Evolutionary conservation across 306 rosid genomes (phyloP).

Genomic region (Glycyrrhiza uralensis): DNA sequence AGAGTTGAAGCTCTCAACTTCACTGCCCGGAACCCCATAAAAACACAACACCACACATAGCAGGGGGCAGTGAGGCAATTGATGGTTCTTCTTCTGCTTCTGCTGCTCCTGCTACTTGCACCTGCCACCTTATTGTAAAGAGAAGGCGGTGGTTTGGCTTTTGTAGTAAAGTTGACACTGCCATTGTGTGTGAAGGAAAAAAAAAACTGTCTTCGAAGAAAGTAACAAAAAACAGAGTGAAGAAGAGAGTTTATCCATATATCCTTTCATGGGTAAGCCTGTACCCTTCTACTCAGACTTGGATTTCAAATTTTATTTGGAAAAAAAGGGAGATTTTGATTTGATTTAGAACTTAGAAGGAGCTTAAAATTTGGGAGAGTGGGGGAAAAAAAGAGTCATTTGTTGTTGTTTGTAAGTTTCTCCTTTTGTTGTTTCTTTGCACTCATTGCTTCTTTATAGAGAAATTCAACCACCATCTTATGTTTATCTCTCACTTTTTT

Average conservation of each 20-base stretch:
- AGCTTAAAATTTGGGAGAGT: not conserved
- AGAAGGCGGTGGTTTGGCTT: constrained; percentile 62
- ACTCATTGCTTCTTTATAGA: constrained; percentile 36
- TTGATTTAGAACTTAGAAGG: not conserved
- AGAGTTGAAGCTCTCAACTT: constrained; percentile 20
- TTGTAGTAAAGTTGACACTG: constrained; percentile 53
- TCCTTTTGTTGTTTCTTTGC: constrained; percentile 35
- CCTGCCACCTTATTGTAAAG: constrained; percentile 5
- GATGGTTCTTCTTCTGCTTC: constrained; percentile 36
- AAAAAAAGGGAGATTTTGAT: constrained; percentile 3
- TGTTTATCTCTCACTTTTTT: constrained; percentile 15
- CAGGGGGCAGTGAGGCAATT: constrained; percentile 27
- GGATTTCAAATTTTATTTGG: constrained; percentile 40
- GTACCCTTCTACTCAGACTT: constrained; percentile 5
- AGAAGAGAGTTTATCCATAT: not conserved
- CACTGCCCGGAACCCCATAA: constrained; percentile 45
- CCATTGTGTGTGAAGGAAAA: not conserved
- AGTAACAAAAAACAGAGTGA: constrained; percentile 1
- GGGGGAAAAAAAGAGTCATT: not conserved
- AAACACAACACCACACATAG: constrained; percentile 7
- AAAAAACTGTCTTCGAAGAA: not conserved
- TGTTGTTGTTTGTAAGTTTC: constrained; percentile 18
- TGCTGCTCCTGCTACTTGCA: constrained; percentile 22
- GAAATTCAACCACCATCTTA: constrained; percentile 55
- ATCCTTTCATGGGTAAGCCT: constrained; percentile 52